phyloP scores from a whole-genome alignment of 78 protist species.

The Dictyostelium purpureum region DNA sequence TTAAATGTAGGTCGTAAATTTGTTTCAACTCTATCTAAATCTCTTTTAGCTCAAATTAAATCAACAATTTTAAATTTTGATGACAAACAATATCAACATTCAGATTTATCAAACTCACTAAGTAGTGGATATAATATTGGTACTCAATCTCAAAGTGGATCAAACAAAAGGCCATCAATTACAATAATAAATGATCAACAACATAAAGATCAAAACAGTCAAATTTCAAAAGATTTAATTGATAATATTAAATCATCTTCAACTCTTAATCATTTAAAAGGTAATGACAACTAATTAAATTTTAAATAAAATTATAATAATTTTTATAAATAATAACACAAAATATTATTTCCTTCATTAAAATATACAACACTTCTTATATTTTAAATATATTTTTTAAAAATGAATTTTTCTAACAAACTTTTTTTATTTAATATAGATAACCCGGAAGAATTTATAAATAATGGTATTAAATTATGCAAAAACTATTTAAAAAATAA shows the following conservation, averaged over 20 bases:
- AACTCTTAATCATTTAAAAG: no score
- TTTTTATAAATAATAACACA: neutral
- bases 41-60: neutral
- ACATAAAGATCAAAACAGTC: no score
- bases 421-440: neutral
- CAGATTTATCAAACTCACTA: neutral
- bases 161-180: neutral
- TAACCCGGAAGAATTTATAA: neutral
- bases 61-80: neutral
- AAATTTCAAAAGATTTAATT: neutral
- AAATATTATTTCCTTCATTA: no score
- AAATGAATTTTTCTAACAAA: no score
- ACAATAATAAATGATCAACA: neutral
- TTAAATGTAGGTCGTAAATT: constrained; percentile 41
- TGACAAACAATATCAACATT: neutral
- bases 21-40: neutral
- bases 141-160: neutral
- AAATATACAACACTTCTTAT: no score
- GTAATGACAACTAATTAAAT: neutral
- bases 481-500: neutral
- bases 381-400: no score
- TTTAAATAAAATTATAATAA: neutral
- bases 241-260: neutral
- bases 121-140: no score
- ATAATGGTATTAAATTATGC: neutral